Evolutionary conservation across 2,329 filamentous ascomycete species (phyloP).

Genomic region (Colletotrichum lini): DNA sequence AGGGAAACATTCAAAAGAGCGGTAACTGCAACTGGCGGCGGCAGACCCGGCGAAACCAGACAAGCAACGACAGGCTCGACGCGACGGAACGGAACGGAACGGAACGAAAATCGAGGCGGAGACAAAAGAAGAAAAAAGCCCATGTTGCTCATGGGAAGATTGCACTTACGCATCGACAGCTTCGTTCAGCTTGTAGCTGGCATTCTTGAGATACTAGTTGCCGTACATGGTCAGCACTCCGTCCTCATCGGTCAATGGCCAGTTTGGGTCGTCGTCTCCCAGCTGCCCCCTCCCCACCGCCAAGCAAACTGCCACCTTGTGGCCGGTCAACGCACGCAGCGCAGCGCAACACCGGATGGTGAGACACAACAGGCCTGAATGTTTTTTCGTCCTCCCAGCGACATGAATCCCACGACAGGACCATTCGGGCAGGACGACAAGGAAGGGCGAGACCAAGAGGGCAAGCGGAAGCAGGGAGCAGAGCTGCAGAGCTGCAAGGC

Average conservation of each 20-base stretch:
- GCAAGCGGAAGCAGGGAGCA: not conserved
- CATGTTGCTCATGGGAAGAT: conserved; percentile 43
- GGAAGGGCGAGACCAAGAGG: not conserved
- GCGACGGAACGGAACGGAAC: conserved; percentile 20
- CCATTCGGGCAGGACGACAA: conserved; percentile 14
- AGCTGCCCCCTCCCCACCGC: conserved; percentile 18
- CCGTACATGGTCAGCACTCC: conserved; percentile 36
- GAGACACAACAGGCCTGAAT: conserved; percentile 21
- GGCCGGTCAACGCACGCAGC: conserved; percentile 7
- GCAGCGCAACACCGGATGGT: conserved; percentile 17
- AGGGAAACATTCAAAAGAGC: conserved; percentile 24
- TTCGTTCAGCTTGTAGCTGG: conserved; percentile 66
- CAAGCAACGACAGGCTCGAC: conserved; percentile 14
- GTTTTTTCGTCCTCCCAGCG: conserved; percentile 22
- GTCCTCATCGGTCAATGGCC: not conserved
- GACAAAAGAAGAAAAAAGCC: conserved; percentile 30
- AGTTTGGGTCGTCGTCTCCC: not conserved
- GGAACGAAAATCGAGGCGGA: conserved; percentile 17
- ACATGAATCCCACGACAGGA: conserved; percentile 6
- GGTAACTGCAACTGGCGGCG: conserved; percentile 22
- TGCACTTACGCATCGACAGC: conserved; percentile 71
- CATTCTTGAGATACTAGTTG: conserved; percentile 62
- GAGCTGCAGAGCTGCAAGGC: conserved; percentile 12
- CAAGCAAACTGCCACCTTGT: conserved; percentile 15
- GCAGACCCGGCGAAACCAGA: conserved; percentile 1